Percentiles rank a stretch among this genome's conserved stretches.
Conservation (phyloP, 2,329 filamentous ascomycete genomes). For the Colletotrichum sp. region DNA sequence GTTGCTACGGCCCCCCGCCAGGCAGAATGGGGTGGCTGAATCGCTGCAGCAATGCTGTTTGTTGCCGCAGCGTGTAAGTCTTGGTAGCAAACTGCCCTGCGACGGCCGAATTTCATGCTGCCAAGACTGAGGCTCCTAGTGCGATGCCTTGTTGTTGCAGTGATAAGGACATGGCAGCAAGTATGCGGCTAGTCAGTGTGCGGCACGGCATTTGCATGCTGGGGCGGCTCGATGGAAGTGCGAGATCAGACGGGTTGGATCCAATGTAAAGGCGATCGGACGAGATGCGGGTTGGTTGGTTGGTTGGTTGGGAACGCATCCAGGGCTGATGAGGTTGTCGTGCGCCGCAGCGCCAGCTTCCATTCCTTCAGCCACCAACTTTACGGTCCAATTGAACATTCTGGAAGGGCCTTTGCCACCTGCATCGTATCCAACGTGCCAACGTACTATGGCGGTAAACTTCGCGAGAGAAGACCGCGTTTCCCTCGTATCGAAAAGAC, state of each 20-base stretch:
- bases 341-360: not conserved
- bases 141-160: not conserved
- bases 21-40: not conserved
- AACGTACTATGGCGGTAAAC: not conserved
- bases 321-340: not conserved
- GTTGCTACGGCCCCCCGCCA: not conserved
- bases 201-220: not conserved
- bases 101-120: not conserved
- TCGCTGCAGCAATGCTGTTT: not conserved
- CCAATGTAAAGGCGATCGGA: not conserved
- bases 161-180: not conserved
- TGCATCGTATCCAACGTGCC: not conserved
- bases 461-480: not conserved
- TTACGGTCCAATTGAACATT: not conserved
- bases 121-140: not conserved
- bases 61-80: not conserved
- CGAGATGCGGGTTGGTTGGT: not conserved
- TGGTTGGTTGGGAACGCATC: not conserved
- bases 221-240: not conserved
- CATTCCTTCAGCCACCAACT: not conserved
- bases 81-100: not conserved
- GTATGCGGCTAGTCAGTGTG: not conserved
- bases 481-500: not conserved
- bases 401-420: not conserved
- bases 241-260: not conserved